phyloP scores from a whole-genome alignment of 1,284 basidiomycete genomes.

The Sanguinoderma infundibulare region DNA sequence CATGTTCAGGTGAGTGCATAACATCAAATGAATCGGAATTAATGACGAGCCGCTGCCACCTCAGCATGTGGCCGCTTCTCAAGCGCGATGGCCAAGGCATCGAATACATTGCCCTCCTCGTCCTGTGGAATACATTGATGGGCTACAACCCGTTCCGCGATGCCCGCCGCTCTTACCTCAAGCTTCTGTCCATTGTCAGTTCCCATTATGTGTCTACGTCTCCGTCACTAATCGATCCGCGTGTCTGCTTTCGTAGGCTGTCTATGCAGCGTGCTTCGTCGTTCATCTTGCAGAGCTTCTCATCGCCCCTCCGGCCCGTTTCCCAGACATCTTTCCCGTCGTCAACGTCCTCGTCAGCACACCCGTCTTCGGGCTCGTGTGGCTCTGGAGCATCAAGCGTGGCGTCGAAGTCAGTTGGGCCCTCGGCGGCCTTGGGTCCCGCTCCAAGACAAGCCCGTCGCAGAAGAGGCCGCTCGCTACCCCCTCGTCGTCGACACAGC shows the following conservation, averaged over 20 bases:
- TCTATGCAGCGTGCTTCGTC: conserved; percentile 57
- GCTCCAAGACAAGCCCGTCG: conserved; percentile 8
- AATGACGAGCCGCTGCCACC: conserved; percentile 34
- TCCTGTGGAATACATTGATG: conserved; percentile 84
- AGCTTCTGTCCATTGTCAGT: conserved; percentile 61
- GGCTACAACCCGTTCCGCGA: conserved; percentile 72
- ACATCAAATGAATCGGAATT: background rate
- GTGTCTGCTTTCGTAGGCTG: conserved; percentile 43
- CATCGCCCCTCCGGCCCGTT: conserved; percentile 66
- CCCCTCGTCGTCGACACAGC: background rate
- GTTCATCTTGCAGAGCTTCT: conserved; percentile 73
- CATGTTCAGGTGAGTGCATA: conserved; percentile 74
- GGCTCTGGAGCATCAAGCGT: conserved; percentile 80
- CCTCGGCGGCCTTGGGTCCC: conserved; percentile 41
- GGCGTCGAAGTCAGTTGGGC: conserved; percentile 74
- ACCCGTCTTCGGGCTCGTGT: conserved; percentile 75
- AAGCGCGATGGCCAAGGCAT: conserved; percentile 79
- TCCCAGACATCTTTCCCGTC: conserved; percentile 87
- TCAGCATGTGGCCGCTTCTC: conserved; percentile 89
- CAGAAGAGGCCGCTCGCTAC: background rate
- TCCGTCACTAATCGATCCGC: background rate
- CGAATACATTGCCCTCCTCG: conserved; percentile 69
- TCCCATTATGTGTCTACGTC: conserved; percentile 34
- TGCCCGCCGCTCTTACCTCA: conserved; percentile 49
- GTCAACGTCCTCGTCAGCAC: conserved; percentile 86